These are phyloP conservation scores for Bromus sterilis DNA, from an alignment of 176 grass and related monocot genomes.

Conservation along the genomic window DNA sequence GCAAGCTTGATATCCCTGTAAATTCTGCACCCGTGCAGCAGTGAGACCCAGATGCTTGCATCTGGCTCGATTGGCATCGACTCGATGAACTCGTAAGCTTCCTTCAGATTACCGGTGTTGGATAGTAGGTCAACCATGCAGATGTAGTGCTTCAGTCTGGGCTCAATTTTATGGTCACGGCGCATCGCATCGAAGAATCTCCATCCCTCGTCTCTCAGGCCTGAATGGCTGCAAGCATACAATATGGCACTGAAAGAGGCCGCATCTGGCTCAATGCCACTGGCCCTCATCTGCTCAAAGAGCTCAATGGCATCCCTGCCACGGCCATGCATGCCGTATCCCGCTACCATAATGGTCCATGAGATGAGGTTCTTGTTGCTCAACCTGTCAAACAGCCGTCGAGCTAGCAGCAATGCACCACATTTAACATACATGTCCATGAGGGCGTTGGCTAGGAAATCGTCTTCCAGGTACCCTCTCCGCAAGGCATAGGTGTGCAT, in stretches of 20 bases:
- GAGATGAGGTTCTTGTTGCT: constrained; percentile 60
- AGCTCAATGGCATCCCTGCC: constrained; percentile 53
- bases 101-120: constrained; percentile 39
- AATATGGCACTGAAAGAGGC: constrained; percentile 66
- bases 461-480: constrained; percentile 41
- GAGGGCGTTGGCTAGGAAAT: constrained; percentile 48
- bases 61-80: constrained; percentile 76
- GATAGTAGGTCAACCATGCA: constrained; percentile 80
- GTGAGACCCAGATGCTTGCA: constrained; percentile 60
- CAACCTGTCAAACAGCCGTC: constrained; percentile 55
- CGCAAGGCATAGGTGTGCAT: constrained; percentile 63
- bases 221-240: constrained; percentile 85
- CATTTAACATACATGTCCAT: constrained; percentile 87
- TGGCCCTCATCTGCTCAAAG: constrained; percentile 55
- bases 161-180: constrained; percentile 65
- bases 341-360: constrained; percentile 94
- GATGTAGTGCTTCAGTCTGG: constrained; percentile 65
- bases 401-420: constrained; percentile 49
- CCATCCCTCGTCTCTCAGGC: constrained; percentile 67
- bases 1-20: constrained; percentile 81
- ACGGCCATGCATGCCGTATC: constrained; percentile 82
- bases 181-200: constrained; percentile 69
- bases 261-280: constrained; percentile 54
- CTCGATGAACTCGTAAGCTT: constrained; percentile 68
- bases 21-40: constrained; percentile 65